Evolutionary conservation across 176 grass and related monocot species (phyloP), one percentile per base, ranked within the genome.

Genomic region (Elymus sibiricus): DNA sequence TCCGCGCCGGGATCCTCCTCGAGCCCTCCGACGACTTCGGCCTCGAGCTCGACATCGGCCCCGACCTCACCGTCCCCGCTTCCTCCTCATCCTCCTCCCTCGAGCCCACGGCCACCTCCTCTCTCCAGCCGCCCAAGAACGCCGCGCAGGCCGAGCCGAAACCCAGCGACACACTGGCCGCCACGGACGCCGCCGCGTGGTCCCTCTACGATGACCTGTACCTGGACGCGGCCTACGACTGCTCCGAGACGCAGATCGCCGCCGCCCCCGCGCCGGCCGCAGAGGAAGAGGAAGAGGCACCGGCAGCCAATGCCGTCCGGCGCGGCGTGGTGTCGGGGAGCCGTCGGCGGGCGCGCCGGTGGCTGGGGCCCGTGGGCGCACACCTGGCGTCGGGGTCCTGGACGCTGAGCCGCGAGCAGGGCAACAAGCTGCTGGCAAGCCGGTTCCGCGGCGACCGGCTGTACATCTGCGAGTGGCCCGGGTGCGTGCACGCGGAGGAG

Each of bases 401-500:
- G 94, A 91, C 88, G 22, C 87, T 98, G 9, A 95, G 94, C 84
- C 84, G 97, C 1, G 97, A 98, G 75, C 94, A 94, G 66, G 94
- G 97, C 12, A 94, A 85, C 84, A 98, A 98, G 87, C 89, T 98
- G 29, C 89, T 98, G 0, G 96, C 96, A 4, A 94, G 93, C 79
- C 86, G 96, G 9, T 98, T 95, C 86, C 88, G 96, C 19, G 92
- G 86, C 38, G 96, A 98, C 84, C 88, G 85, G 31, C 90, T 98
- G 19, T 98, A 98, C 86, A 93, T 98, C 24, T 98, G 96, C 71
- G 90, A 98, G 51, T 98, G 93, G 96, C 96, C 96, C 0, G 94
- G 96, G 0, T 98, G 96, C 76, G 86, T 94, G 77, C 96, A 98
- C 82, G 70, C 85, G 0, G 97, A 95, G 88, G 86, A 94, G 84